Conservation (phyloP, 768 basidiomycete genomes). For the Pisolithus albus region DNA sequence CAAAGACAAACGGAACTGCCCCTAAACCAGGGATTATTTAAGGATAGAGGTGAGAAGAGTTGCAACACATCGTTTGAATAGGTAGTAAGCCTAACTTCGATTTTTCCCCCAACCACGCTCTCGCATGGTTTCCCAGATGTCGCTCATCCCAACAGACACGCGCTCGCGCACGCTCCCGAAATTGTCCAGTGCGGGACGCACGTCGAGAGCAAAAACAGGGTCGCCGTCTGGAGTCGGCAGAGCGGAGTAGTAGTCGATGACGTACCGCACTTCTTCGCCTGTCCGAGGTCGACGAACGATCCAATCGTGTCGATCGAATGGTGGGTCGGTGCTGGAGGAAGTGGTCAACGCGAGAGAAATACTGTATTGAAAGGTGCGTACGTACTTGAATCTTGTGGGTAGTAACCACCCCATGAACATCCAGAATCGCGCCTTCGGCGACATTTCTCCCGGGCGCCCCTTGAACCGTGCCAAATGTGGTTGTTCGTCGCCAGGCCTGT, state of each 20-base stretch:
- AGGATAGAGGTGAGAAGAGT: too few relatives aligned
- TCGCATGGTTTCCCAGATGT: slow-evolving; percentile 49
- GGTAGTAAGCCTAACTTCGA: too few relatives aligned
- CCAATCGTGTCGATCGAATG: slow-evolving; percentile 99
- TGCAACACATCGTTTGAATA: too few relatives aligned
- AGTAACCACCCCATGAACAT: slow-evolving; percentile 84
- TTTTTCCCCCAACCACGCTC: slow-evolving; percentile 21
- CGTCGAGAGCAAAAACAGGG: slow-evolving; percentile 93
- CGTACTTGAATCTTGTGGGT: slow-evolving; percentile 85
- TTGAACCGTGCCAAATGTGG: slow-evolving; percentile 77
- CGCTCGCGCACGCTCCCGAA: slow-evolving; percentile 70
- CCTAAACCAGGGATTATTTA: too few relatives aligned
- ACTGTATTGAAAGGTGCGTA: slow-evolving; percentile 5
- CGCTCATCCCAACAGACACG: slow-evolving; percentile 60
- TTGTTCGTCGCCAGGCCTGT: slow-evolving; percentile 49
- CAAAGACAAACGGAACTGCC: too few relatives aligned
- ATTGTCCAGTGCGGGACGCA: slow-evolving; percentile 89
- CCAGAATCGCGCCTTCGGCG: slow-evolving; percentile 88
- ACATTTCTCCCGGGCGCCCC: slow-evolving; percentile 87
- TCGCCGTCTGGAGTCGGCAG: slow-evolving; percentile 85
- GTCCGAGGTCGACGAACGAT: slow-evolving; percentile 74
- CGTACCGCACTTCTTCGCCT: slow-evolving; percentile 84
- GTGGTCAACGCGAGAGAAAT: neutral
- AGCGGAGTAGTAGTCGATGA: slow-evolving; percentile 98
- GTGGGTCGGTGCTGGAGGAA: slow-evolving; percentile 67